Base-by-base conservation (phyloP, 257 asterid species). In the Scutellaria baicalensis region DNA sequence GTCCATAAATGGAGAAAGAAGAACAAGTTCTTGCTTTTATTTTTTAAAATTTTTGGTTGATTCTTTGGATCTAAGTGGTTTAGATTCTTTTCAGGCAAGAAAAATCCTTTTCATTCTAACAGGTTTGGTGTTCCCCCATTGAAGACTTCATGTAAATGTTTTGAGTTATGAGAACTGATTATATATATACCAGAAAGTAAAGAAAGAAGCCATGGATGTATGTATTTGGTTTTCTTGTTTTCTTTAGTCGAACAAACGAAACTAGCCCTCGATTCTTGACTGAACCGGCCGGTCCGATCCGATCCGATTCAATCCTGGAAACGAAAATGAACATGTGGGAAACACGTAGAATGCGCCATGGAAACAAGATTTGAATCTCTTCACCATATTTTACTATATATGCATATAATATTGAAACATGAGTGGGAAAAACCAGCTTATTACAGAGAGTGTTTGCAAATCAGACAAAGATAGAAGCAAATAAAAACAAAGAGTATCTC, bases 81-180 rank as follows among this genome's bases (percentile, higher is more conserved):
- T 71, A 69, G 67, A 79, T 83, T 83, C 68, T 74, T 84, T 86
- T 42, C 59, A 71, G 76, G 68, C 47, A 65, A 70, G 64, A 72
- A 21, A 61, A n/a, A 42, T 68, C 54, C 57, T 43, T 67, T 56
- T 55, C n/a, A 40, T 33, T 35, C 68, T 79, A 55, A 70, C 75
- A 66, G 59, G 71, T 64, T 74, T 13, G 69, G 38, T 59, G 66
- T 75, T 61, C 72, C 75, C 81, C 81, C 70, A 63, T 23, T 64
- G 52, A 62, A 68, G 23, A 72, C 78, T 74, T 77, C 59, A 78
- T 87, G 93, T 84, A 82, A 69, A 82, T 75, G 68, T 79, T 66
- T 69, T 55, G 66, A 75, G 76, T 71, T 58, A 21, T 55, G 74
- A 66, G 8, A 74, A 66, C n/a, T 71, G 59, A 70, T 71, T 8